These are phyloP conservation scores for Amylostereum chailletii DNA, from an alignment of 1,284 basidiomycete species.

Conservation along the genomic window DNA sequence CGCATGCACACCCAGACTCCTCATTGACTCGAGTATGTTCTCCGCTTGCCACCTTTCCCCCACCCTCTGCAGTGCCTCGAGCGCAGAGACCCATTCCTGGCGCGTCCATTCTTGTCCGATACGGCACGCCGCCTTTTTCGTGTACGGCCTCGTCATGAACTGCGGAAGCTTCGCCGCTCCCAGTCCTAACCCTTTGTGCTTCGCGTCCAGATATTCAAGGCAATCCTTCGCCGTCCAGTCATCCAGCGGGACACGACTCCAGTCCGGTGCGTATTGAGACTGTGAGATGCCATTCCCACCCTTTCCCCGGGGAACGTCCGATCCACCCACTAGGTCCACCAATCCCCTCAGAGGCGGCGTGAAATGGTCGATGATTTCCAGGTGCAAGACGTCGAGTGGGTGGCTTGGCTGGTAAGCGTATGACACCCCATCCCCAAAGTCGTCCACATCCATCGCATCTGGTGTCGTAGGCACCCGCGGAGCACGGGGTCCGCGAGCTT, in stretches of 20 bases:
- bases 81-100: constrained; percentile 49
- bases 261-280: constrained; percentile 52
- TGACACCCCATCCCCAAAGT: constrained; percentile 13
- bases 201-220: constrained; percentile 43
- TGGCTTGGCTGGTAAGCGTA: constrained; percentile 33
- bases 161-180: constrained; percentile 6
- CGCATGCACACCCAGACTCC: constrained; percentile 38
- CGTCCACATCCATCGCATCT: constrained; percentile 44
- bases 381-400: constrained; percentile 56
- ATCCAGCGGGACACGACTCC: constrained; percentile 28
- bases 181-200: constrained; percentile 13
- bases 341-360: constrained; percentile 48
- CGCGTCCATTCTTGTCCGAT: constrained; percentile 63
- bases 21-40: constrained; percentile 39
- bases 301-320: constrained; percentile 26
- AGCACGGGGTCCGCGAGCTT: constrained; percentile 7
- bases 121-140: constrained; percentile 7
- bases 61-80: constrained; percentile 37
- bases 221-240: constrained; percentile 49
- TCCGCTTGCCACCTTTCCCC: constrained; percentile 44
- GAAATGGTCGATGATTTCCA: constrained; percentile 64
- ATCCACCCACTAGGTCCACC: constrained; percentile 42
- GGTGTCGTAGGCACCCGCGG: constrained; percentile 1
- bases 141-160: constrained; percentile 9
- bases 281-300: constrained; percentile 17